Evolutionary conservation across 1,284 basidiomycete species (phyloP).

Genomic region (Chondrostereum purpureum): DNA sequence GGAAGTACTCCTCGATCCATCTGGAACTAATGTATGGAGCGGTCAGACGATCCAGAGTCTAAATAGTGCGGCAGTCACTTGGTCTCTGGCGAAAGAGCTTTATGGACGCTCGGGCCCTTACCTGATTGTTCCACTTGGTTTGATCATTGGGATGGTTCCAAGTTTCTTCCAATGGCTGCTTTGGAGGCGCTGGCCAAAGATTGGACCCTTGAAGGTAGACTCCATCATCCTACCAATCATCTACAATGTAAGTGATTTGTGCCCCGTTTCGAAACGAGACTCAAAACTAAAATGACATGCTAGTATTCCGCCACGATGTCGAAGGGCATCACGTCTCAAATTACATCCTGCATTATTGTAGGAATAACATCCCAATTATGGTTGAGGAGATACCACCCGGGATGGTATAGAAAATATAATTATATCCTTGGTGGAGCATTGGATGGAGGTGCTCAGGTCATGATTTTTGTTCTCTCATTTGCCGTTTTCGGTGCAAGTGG

Average conservation of each 20-base stretch:
- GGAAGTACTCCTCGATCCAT: constrained; percentile 40
- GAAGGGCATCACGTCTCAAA: constrained; percentile 42
- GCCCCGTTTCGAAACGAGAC: neutral
- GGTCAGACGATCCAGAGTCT: constrained; percentile 23
- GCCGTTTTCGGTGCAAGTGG: constrained; percentile 57
- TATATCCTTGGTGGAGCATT: constrained; percentile 40
- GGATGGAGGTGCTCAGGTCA: constrained; percentile 55
- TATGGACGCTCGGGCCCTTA: constrained; percentile 25
- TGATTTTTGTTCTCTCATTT: constrained; percentile 68
- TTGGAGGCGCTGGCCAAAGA: constrained; percentile 44
- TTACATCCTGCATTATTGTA: constrained; percentile 35
- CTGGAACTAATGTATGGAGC: constrained; percentile 61
- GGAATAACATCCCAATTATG: constrained; percentile 53
- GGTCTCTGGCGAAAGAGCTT: constrained; percentile 45
- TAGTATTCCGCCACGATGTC: constrained; percentile 30
- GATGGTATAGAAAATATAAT: constrained; percentile 48
- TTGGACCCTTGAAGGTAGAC: constrained; percentile 26
- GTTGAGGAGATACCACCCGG: constrained; percentile 48
- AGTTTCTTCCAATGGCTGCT: constrained; percentile 61
- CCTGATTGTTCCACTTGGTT: neutral
- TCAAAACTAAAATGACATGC: constrained; percentile 7
- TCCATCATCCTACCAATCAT: neutral
- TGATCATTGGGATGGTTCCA: constrained; percentile 27
- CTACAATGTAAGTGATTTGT: neutral
- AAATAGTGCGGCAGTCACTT: neutral